These are phyloP conservation scores for Populus tomentosa DNA, from an alignment of 441 rosid species.

Conservation along the genomic window DNA sequence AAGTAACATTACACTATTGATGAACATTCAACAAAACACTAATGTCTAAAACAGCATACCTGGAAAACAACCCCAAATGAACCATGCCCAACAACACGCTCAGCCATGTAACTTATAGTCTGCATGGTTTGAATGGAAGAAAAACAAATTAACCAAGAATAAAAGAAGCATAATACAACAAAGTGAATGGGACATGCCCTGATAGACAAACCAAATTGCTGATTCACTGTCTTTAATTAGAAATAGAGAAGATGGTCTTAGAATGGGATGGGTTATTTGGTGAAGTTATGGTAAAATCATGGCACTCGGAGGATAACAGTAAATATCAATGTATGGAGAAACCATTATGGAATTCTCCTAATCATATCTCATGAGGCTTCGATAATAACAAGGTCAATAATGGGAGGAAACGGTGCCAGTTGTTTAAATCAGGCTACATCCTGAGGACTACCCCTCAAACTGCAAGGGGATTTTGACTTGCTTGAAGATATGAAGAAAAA, in stretches of 20 bases:
- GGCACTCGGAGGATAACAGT: no score
- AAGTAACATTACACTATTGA: neutral
- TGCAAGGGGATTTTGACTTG: neutral
- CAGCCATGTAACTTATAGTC: constrained; percentile 99
- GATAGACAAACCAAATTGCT: neutral
- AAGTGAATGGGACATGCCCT: neutral
- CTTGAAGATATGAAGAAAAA: neutral
- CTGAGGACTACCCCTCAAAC: neutral
- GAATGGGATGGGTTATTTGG: neutral
- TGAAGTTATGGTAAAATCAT: neutral
- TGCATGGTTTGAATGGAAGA: constrained; percentile 19
- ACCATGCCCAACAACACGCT: constrained; percentile 94
- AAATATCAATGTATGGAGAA: no score
- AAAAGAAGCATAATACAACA: neutral
- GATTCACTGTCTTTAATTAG: constrained; percentile 4
- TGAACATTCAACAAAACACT: neutral
- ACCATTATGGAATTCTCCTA: neutral
- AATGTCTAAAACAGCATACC: constrained; percentile 32
- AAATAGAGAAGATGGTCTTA: neutral
- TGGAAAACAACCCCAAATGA: constrained; percentile 97
- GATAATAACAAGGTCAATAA: no score
- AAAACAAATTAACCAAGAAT: neutral
- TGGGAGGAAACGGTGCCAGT: neutral
- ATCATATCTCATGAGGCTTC: neutral
- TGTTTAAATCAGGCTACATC: neutral